Percentiles rank a stretch among this genome's conserved stretches.
Conservation (phyloP, 306 rosid genomes). For the Spatholobus suberectus region DNA sequence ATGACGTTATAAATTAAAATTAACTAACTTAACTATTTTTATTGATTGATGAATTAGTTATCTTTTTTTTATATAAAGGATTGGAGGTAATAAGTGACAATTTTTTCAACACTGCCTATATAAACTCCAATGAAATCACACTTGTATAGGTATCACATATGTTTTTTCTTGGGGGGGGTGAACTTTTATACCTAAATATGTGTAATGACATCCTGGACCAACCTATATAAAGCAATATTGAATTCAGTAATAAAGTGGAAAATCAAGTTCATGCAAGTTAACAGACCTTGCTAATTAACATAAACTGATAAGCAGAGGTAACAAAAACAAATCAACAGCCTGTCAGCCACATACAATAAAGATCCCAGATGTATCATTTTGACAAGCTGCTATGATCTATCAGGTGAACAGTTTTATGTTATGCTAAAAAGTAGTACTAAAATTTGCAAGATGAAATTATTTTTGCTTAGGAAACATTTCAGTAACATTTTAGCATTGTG, state of each 20-base stretch:
- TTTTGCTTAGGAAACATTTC: conserved; percentile 23
- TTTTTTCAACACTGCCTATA: conserved; percentile 2
- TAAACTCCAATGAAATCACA: not conserved
- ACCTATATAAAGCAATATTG: conserved; percentile 14
- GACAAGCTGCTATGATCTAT: conserved; percentile 12
- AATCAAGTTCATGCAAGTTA: conserved; percentile 4
- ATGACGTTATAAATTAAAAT: too few relatives aligned
- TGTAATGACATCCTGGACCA: not conserved
- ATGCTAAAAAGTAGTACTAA: not conserved
- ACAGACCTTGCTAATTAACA: conserved; percentile 20
- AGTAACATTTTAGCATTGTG: conserved; percentile 5
- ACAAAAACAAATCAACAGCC: conserved; percentile 22
- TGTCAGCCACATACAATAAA: not conserved
- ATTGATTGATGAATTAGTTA: too few relatives aligned
- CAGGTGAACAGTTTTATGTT: not conserved
- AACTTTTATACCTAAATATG: not conserved
- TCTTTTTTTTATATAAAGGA: too few relatives aligned
- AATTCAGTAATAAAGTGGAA: conserved; percentile 18
- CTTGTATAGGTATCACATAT: not conserved
- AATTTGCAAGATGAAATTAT: not conserved
- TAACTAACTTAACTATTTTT: too few relatives aligned
- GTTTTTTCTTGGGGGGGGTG: too few relatives aligned
- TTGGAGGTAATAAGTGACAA: conserved; percentile 22
- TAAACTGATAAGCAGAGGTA: not conserved
- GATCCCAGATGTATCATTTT: conserved; percentile 25